Percentiles rank a stretch among this genome's conserved stretches.
phyloP scores from a whole-genome alignment of 345 rosid species.

The Salix brachista region DNA sequence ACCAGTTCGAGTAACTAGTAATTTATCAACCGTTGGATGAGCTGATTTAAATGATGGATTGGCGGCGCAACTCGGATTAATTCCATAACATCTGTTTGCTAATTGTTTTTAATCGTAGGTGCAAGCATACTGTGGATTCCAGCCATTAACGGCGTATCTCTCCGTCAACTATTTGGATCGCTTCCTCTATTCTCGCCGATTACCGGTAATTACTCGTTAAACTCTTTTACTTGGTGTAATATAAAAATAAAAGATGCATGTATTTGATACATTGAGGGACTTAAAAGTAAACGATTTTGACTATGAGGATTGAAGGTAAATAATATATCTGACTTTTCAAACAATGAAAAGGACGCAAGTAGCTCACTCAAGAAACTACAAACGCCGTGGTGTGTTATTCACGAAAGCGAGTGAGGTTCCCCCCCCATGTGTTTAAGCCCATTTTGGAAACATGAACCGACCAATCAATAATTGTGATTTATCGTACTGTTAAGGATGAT shows the following conservation, averaged over 20 bases:
- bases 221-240: neutral
- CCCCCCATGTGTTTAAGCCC: neutral
- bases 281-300: slow-evolving; percentile 24
- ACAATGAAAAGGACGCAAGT: slow-evolving; percentile 27
- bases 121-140: slow-evolving; percentile 64
- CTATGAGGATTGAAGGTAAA: slow-evolving; percentile 4
- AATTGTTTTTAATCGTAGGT: slow-evolving; percentile 37
- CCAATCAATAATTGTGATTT: slow-evolving; percentile 1
- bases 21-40: slow-evolving; percentile 12
- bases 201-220: slow-evolving; percentile 56
- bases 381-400: neutral
- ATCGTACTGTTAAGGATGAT: neutral
- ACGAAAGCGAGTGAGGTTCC: neutral
- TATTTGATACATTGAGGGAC: neutral
- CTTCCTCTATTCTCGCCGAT: slow-evolving; percentile 58
- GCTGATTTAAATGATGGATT: neutral
- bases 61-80: neutral
- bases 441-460: slow-evolving; percentile 6
- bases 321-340: slow-evolving; percentile 43
- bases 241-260: neutral
- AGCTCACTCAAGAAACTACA: neutral
- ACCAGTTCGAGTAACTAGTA: neutral
- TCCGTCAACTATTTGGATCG: slow-evolving; percentile 96
- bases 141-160: slow-evolving; percentile 90
- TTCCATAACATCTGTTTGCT: neutral